phyloP scores from a whole-genome alignment of 345 rosid genomes.

The Arabis hirsuta region DNA sequence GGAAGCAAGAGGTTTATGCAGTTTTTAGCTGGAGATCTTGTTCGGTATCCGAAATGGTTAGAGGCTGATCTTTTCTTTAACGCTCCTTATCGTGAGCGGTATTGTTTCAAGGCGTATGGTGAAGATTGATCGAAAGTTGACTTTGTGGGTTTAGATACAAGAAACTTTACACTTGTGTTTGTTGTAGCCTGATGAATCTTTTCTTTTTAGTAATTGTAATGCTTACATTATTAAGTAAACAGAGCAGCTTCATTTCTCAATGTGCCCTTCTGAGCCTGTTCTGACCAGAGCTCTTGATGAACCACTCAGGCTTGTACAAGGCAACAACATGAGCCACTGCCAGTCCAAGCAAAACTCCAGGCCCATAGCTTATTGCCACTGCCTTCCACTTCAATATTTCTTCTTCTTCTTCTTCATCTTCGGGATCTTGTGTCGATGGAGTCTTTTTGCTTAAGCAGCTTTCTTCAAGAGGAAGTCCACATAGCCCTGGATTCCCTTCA shows the following conservation, averaged over 20 bases:
- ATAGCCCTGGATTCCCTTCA: slow-evolving; percentile 18
- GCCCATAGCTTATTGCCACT: slow-evolving; percentile 17
- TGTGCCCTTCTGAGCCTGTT: not conserved
- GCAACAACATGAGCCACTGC: slow-evolving; percentile 32
- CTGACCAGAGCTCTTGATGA: slow-evolving; percentile 13
- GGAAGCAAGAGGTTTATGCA: slow-evolving; percentile 77
- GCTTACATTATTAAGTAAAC: not conserved
- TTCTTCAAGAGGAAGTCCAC: slow-evolving; percentile 31
- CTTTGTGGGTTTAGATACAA: slow-evolving; percentile 7
- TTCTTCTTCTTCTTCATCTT: slow-evolving; percentile 9
- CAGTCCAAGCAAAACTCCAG: slow-evolving; percentile 36
- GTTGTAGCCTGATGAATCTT: slow-evolving; percentile 32
- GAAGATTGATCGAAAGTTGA: slow-evolving; percentile 55
- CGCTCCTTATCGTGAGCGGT: slow-evolving; percentile 82
- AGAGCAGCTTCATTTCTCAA: not conserved
- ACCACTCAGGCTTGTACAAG: slow-evolving; percentile 35
- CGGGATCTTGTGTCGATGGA: slow-evolving; percentile 8
- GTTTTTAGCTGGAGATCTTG: slow-evolving; percentile 86
- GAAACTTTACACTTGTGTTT: slow-evolving; percentile 19
- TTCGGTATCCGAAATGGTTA: slow-evolving; percentile 93
- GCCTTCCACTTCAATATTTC: slow-evolving; percentile 23
- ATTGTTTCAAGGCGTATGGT: slow-evolving; percentile 82
- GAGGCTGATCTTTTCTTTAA: slow-evolving; percentile 93
- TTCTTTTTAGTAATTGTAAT: slow-evolving; percentile 6
- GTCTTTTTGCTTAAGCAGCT: not conserved